A percentile compares a stretch with the other conserved stretches of the same genome.
Conservation (phyloP, 768 basidiomycete genomes). For the Lactarius tabidus region DNA sequence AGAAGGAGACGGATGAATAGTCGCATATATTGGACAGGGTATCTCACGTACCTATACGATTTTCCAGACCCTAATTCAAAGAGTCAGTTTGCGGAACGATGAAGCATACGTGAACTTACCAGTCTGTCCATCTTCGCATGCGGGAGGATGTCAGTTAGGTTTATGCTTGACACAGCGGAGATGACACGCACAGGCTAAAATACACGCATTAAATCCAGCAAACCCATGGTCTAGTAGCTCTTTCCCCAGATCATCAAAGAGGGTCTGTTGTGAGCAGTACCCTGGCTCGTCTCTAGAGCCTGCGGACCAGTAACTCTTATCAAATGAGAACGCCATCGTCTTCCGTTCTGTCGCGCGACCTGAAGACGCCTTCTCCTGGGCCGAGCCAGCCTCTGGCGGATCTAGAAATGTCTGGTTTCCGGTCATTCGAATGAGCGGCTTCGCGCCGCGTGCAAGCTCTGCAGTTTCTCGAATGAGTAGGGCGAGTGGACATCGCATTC, state of each 20-base stretch:
- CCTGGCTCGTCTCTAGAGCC: constrained; percentile 82
- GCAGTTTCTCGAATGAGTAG: constrained; percentile 12
- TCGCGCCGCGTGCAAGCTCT: constrained; percentile 94
- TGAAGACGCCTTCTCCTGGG: constrained; percentile 47
- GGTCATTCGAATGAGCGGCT: constrained; percentile 90
- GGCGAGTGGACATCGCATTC: background rate
- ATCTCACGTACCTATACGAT: constrained; percentile 71
- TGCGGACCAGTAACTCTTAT: constrained; percentile 98
- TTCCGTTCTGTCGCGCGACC: constrained; percentile 89
- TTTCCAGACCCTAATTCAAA: constrained; percentile 70
- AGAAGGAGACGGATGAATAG: constrained; percentile 1
- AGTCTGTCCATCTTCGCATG: constrained; percentile 67
- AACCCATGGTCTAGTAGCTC: constrained; percentile 95
- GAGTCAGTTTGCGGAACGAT: background rate
- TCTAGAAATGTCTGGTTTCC: constrained; percentile 91
- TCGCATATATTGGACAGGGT: background rate
- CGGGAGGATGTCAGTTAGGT: background rate
- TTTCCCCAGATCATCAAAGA: constrained; percentile 91
- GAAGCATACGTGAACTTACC: constrained; percentile 46
- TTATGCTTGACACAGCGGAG: constrained; percentile 19
- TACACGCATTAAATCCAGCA: constrained; percentile 96
- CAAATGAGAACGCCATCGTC: constrained; percentile 88
- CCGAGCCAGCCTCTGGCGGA: constrained; percentile 75
- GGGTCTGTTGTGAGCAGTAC: constrained; percentile 92
- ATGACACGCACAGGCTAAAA: constrained; percentile 86